Base-by-base conservation (phyloP, 305 asterid species). In the Coffea humblotiana region DNA sequence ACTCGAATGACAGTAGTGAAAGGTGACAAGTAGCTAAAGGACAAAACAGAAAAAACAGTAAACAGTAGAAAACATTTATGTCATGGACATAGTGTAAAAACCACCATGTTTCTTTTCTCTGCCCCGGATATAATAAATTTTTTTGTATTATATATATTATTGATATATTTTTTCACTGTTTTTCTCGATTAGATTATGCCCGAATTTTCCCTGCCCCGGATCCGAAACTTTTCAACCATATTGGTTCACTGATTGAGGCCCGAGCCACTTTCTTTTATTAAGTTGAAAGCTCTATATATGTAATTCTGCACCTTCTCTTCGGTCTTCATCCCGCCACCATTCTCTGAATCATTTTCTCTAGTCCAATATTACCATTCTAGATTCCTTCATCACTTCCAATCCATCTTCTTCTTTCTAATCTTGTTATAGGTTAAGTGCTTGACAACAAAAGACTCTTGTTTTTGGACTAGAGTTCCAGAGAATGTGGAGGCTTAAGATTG, bases 401-500 rank as follows among this genome's bases (percentile, higher is more conserved):
- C 12, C 66, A 58, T 58, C 11, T 58, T 58, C 25, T 56, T 56
- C 3, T 58, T 0, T 58, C 65, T 56, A 60, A 8, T 60, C 66
- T 21, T 6, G 12, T 3, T 54, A 58, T 58, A 58, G 9, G 4
- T 8, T n/a, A 0, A 60, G 13, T 60, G 29, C 8, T 60, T 60
- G n/a, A 60, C n/a, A 1, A 23, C 66, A 23, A 9, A 60, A 23
- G 27, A 16, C 3, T 60, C 4, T 23, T 60, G 10, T 19, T 23
- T n/a, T 60, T 23, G 29, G 13, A 1, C 66, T 60, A 21, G 66
- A 60, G 9, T 9, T 21, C n/a, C 29, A 60, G 29, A 60, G 29
- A 32, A 75, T 80, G 82, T 80, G 84, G 85, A 82, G 72, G 79
- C 85, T 82, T 27, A 78, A 78, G 77, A 73, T 82, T 54, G 85